phyloP scores from a whole-genome alignment of 805 yeast species.

The Candida berthetii region DNA sequence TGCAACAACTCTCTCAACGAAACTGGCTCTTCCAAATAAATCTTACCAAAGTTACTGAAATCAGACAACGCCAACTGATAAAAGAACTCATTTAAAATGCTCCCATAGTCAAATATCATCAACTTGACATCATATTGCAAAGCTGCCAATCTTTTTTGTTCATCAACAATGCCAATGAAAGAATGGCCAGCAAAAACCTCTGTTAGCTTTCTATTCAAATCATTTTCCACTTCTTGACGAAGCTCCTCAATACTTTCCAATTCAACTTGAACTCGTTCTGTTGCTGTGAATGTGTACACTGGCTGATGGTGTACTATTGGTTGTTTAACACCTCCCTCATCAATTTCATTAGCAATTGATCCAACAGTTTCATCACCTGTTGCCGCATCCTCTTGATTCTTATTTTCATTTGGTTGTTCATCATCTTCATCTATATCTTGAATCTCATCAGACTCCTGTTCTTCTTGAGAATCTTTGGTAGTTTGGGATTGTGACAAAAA shows the following conservation, averaged over 20 bases:
- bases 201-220: constrained; percentile 49
- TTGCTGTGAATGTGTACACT: constrained; percentile 4
- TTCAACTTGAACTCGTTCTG: constrained; percentile 34
- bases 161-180: constrained; percentile 81
- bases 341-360: not conserved
- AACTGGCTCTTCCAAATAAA: constrained; percentile 29
- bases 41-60: constrained; percentile 74
- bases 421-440: too few species aligned
- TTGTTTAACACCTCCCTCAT: constrained; percentile 1
- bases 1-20: not conserved
- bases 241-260: constrained; percentile 57
- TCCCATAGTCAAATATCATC: constrained; percentile 74
- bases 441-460: too few species aligned
- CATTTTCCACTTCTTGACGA: constrained; percentile 39
- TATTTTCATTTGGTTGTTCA: too few species aligned
- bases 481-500: constrained; percentile 15
- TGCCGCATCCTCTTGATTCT: too few species aligned
- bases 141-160: constrained; percentile 62
- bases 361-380: not conserved
- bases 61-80: constrained; percentile 77
- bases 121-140: constrained; percentile 78
- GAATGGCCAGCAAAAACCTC: constrained; percentile 62
- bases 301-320: not conserved
- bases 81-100: constrained; percentile 59
- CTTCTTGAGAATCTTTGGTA: too few species aligned